Conservation (phyloP, 2,329 filamentous ascomycete species). For the Ceratocystis colombiana region DNA sequence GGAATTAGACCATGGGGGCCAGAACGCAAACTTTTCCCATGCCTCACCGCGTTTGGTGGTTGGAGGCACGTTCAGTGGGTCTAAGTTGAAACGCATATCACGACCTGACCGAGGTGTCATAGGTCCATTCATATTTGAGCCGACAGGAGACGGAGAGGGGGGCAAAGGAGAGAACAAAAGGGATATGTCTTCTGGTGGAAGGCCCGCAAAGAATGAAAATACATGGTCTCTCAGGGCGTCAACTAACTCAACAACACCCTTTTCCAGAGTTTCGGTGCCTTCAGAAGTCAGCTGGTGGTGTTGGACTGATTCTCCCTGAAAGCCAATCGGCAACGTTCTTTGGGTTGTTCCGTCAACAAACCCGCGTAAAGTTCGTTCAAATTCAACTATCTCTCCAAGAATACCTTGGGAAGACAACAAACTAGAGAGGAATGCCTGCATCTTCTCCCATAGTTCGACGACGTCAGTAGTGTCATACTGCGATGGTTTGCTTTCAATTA, state of each 20-base stretch:
- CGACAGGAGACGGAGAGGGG: constrained; percentile 50
- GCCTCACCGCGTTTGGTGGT: constrained; percentile 70
- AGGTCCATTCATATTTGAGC: constrained; percentile 40
- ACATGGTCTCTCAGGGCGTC: constrained; percentile 71
- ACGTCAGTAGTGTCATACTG: constrained; percentile 71
- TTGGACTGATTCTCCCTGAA: constrained; percentile 67
- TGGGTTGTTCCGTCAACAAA: constrained; percentile 85
- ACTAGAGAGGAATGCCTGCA: constrained; percentile 60
- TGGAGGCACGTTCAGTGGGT: constrained; percentile 64
- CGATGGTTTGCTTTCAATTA: constrained; percentile 48
- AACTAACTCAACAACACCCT: constrained; percentile 71
- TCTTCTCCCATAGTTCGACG: constrained; percentile 86
- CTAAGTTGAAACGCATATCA: constrained; percentile 70
- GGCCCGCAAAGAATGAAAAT: constrained; percentile 71
- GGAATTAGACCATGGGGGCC: constrained; percentile 87
- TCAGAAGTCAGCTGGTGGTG: constrained; percentile 71
- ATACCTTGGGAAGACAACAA: constrained; percentile 72
- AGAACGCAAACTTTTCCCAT: constrained; percentile 93
- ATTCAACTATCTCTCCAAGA: constrained; percentile 80
- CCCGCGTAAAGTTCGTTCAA: constrained; percentile 83
- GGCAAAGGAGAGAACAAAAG: constrained; percentile 73
- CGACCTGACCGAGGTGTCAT: constrained; percentile 49
- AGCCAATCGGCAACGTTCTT: constrained; percentile 64
- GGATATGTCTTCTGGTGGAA: constrained; percentile 84
- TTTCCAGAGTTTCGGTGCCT: constrained; percentile 60